These are phyloP conservation scores for Blastobotrys indianensis DNA, from an alignment of 1,139 yeast genomes.

Conservation along the genomic window DNA sequence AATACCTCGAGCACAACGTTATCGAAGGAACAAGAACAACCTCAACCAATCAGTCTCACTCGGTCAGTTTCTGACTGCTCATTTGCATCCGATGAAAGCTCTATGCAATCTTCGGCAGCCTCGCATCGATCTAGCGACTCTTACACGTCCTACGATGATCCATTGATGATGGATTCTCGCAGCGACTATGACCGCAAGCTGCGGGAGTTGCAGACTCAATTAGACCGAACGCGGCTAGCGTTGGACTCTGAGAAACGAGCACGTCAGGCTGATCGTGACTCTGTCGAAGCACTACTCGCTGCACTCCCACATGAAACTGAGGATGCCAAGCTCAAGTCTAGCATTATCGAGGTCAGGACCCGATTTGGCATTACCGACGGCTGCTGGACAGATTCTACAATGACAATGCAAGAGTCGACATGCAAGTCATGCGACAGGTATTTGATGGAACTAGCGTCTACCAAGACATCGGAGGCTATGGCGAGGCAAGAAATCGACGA, in stretches of 20 bases:
- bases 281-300: conserved; percentile 13
- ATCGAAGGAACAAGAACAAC: not conserved
- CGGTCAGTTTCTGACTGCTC: not conserved
- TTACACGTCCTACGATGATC: not conserved
- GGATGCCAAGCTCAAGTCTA: conserved; percentile 4
- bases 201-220: conserved; percentile 16
- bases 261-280: conserved; percentile 16
- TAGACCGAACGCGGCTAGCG: conserved; percentile 15
- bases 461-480: conserved; percentile 29
- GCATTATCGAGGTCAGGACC: conserved; percentile 7
- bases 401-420: not conserved
- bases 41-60: not conserved
- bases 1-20: not conserved
- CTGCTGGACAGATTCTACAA: not conserved
- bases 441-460: conserved; percentile 30
- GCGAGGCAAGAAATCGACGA: conserved; percentile 32
- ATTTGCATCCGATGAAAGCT: not conserved
- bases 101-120: conserved; percentile 2
- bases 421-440: conserved; percentile 26
- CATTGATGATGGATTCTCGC: not conserved
- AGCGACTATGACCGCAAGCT: conserved; percentile 11
- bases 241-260: conserved; percentile 18
- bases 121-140: not conserved
- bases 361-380: conserved; percentile 10
- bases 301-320: conserved; percentile 8